phyloP scores from a whole-genome alignment of 1,284 basidiomycete genomes.

The Puccinia brachypodii region DNA sequence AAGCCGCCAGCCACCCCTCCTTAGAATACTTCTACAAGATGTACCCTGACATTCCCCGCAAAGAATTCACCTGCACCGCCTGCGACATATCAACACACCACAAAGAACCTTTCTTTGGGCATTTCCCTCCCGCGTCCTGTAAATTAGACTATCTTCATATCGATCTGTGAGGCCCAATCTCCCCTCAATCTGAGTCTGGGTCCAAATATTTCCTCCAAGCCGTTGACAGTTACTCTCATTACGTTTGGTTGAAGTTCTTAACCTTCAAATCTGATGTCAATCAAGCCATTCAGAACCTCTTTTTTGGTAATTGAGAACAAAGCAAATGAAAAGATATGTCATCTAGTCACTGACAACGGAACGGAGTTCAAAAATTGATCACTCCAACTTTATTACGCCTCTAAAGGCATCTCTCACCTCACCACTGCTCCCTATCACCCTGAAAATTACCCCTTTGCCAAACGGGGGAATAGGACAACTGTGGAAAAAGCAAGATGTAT shows the following conservation, averaged over 20 bases:
- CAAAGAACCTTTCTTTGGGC: neutral
- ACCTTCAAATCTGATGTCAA: neutral
- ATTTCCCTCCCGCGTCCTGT: neutral
- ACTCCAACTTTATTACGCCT: neutral
- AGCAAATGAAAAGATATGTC: neutral
- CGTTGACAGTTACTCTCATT: neutral
- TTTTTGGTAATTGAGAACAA: neutral
- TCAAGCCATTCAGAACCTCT: neutral
- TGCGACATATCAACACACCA: neutral
- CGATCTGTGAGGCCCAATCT: neutral
- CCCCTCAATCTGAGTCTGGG: neutral
- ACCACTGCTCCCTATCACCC: slow-evolving; percentile 48
- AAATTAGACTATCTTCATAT: neutral
- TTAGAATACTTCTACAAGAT: neutral
- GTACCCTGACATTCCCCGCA: neutral
- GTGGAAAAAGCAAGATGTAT: neutral
- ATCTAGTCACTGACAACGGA: neutral
- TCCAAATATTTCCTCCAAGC: neutral
- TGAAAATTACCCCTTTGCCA: neutral
- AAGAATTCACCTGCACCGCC: neutral
- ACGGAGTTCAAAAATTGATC: neutral
- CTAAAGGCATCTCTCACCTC: slow-evolving; percentile 50
- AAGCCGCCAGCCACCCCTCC: neutral
- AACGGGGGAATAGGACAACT: slow-evolving; percentile 9
- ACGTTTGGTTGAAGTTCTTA: neutral